Base-by-base conservation (phyloP, 2,329 filamentous ascomycete species). In the Neopestalotiopsis rosae region DNA sequence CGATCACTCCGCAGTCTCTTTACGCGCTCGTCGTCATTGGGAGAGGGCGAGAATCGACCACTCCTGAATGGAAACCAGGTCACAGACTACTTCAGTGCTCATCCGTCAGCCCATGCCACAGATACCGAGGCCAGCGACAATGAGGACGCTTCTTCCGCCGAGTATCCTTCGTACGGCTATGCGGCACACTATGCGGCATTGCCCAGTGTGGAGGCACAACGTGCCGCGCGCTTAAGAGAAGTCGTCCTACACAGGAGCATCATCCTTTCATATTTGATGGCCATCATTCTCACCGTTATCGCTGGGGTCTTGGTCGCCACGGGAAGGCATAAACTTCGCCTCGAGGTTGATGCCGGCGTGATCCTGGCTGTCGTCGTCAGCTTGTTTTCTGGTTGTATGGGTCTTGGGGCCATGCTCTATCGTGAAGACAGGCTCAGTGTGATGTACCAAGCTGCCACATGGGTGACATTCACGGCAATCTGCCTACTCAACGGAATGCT, bases 261-360 rank as follows among this genome's bases (percentile, higher is more conserved):
- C 14, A 73, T 88, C 14, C 82, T 83, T 56, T 85, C 85, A 59
- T 90, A 92, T 71, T 80, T 82, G 2, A 85, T 88, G 0, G 87
- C 92, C 0, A 85, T 91, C 45, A 78, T 90, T 6, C 85, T 95
- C 9, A 85, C 94, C 45, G 78, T 86, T 62, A 86, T 95, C 40
- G 88, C 92, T 0, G 85, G 85, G 49, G 84, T 92, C 10, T 86
- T 96, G 49, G 88, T 92, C 40, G 81, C 84, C 14, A 93, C 93
- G 1, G 92, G 92, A 9, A 86, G 88, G 61, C 90, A 89, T 76
- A 91, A 88, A 77, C 84, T 91, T 72, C 85, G 87, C 4, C 84
- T 89, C n/a, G 89, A 93, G 77, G 93, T 95, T 3, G 92, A 95
- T 74, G 88, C 88, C 0, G 77, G 90, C 9, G 91, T 93, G 1